Percentiles rank a stretch among this genome's conserved stretches.
Evolutionary conservation across 768 basidiomycete species (phyloP).

Genomic region (Dioszegia crocea): DNA sequence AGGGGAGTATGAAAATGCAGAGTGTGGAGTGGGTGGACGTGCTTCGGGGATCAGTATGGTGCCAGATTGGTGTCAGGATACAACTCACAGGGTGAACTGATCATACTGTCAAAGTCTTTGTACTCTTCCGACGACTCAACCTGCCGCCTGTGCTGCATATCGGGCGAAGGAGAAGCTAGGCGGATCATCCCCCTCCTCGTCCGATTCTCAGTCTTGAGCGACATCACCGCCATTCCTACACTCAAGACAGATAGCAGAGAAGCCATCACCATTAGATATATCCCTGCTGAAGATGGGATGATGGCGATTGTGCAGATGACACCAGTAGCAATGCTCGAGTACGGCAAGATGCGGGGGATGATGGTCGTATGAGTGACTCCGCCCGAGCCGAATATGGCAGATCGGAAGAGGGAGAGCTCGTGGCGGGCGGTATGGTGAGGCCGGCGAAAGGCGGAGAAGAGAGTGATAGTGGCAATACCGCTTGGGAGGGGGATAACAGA

Average conservation of each 20-base stretch:
- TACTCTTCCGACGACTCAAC: constrained; percentile 1
- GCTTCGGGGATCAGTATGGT: constrained; percentile 17
- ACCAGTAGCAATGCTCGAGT: not conserved
- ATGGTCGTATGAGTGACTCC: constrained; percentile 3
- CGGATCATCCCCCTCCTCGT: constrained; percentile 6
- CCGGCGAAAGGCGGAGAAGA: constrained; percentile 4
- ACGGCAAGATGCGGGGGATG: constrained; percentile 2
- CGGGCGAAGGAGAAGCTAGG: constrained; percentile 7
- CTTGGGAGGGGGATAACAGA: constrained; percentile 17
- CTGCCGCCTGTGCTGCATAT: not conserved
- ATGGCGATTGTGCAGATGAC: not conserved
- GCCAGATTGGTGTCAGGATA: not conserved
- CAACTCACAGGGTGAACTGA: constrained; percentile 37
- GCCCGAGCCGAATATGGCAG: constrained; percentile 2
- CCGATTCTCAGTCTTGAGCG: not conserved
- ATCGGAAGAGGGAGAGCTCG: constrained; percentile 6
- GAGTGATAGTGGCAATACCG: constrained; percentile 4
- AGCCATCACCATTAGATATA: not conserved
- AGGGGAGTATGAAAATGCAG: constrained; percentile 27
- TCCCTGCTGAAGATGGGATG: not conserved
- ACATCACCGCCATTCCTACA: not conserved
- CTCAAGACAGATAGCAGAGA: not conserved
- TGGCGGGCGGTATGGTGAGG: constrained; percentile 5
- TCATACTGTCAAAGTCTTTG: constrained; percentile 20
- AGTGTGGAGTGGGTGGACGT: constrained; percentile 22